phyloP scores from a whole-genome alignment of 2,329 filamentous ascomycete species.

The Sordariomycetes sp. region DNA sequence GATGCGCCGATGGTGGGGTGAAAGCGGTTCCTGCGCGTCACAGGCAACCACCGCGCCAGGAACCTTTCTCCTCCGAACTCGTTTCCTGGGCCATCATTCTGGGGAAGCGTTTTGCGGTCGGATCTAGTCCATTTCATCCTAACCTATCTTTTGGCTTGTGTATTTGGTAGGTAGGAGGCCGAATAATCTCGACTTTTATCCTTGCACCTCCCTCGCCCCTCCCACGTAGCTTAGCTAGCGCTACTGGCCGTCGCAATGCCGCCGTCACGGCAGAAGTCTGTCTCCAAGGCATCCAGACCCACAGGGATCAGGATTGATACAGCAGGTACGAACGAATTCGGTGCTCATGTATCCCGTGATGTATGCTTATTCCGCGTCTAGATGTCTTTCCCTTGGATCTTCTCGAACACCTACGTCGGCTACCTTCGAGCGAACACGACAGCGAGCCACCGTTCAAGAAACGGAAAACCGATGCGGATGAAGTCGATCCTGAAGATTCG shows the following conservation, averaged over 20 bases:
- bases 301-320: background rate
- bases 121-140: background rate
- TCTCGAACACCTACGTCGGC: slow-evolving; percentile 9
- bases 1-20: background rate
- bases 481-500: background rate
- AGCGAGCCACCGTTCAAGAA: background rate
- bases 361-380: background rate
- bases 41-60: background rate
- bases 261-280: background rate
- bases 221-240: background rate
- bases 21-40: background rate
- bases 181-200: background rate
- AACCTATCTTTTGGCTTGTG: background rate
- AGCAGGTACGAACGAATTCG: background rate
- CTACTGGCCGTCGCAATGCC: background rate
- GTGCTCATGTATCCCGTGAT: background rate
- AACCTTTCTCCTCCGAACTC: background rate
- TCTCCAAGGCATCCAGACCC: background rate
- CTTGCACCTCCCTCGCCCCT: background rate
- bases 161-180: background rate
- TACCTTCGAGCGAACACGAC: slow-evolving; percentile 10
- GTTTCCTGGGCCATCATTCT: background rate
- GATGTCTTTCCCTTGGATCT: slow-evolving; percentile 13
- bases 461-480: background rate
- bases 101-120: background rate